Base-by-base conservation (phyloP, 352 stramenopile species). In the Phytophthora rubi region DNA sequence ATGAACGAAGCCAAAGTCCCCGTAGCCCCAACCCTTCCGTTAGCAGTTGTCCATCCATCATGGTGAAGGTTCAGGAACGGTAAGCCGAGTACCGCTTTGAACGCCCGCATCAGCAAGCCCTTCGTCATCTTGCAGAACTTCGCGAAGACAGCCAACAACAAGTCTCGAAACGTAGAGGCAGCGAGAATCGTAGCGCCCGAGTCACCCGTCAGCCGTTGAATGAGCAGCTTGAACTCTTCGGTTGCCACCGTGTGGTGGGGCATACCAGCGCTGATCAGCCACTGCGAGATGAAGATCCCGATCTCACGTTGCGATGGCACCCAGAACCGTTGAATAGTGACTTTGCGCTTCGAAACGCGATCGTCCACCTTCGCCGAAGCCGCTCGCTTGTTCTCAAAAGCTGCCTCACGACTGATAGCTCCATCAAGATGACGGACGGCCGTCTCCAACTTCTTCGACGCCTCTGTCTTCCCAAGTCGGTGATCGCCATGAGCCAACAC, bases 211-310 rank as follows among this genome's bases (percentile, higher is more conserved):
- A 35, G 4, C 4, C 51, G 49, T 30, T 62, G 39, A 3, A 61
- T 32, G 10, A 66, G 7, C 1, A 12, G 1, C 15, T 53, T 52
- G 15, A 61, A 71, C 1, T 32, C 28, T 0, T 51, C 49, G 2
- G 45, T 58, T 1, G 35, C 39, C 2, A 56, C 33, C 0, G 16
- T 45, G 26, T 71, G 59, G 39, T 58, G 61, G 6, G 64, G 55
- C 6, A 65, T 21, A 0, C 49, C 49, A 28, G 49, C 56, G 23
- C 37, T 65, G n/a, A 62, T 53, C 10, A 65, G 26, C 42, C 57
- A 65, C 2, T 53, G 39, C 0, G 54, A 23, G 15, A 65, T 57
- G 12, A 49, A 57, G 6, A 60, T 15, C 5, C 53, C 30, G 0
- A 49, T 28, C 5, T 64, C 35, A 0, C 16, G n/a, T 42, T 56